A percentile compares a stretch with the other conserved stretches of the same genome.
Evolutionary conservation across 1,284 basidiomycete species (phyloP).

Genomic region (Cryptococcus jaspeensis): DNA sequence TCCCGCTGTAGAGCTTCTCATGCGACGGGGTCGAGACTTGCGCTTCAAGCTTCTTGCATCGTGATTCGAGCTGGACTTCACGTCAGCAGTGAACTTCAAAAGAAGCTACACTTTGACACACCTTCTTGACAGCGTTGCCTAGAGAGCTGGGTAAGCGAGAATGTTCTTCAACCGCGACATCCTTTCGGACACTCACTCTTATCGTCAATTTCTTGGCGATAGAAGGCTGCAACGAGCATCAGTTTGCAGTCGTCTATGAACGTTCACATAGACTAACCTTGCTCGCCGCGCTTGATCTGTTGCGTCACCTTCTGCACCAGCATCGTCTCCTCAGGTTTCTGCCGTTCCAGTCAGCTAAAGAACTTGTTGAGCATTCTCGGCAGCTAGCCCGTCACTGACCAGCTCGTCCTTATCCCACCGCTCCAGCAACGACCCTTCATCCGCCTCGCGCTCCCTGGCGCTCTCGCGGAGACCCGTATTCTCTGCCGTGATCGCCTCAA

Average conservation of each 20-base stretch:
- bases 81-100: neutral
- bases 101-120: neutral
- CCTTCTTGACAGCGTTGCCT: neutral
- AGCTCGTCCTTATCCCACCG: conserved; percentile 3
- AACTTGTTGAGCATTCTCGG: neutral
- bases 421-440: neutral
- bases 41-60: conserved; percentile 3
- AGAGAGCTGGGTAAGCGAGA: too few species aligned
- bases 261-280: neutral
- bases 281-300: neutral
- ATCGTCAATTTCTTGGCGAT: conserved; percentile 2
- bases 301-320: conserved; percentile 1
- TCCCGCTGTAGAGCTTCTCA: neutral
- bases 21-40: neutral
- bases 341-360: neutral
- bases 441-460: neutral
- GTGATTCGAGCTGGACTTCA: neutral
- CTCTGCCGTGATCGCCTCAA: neutral
- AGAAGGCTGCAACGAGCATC: neutral
- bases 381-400: neutral
- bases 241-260: neutral
- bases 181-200: neutral
- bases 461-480: neutral
- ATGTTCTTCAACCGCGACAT: too few species aligned
- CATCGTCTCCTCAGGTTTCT: neutral